These are phyloP conservation scores for Panicum miliaceum DNA, from an alignment of 176 grass and related monocot genomes.

Conservation along the genomic window DNA sequence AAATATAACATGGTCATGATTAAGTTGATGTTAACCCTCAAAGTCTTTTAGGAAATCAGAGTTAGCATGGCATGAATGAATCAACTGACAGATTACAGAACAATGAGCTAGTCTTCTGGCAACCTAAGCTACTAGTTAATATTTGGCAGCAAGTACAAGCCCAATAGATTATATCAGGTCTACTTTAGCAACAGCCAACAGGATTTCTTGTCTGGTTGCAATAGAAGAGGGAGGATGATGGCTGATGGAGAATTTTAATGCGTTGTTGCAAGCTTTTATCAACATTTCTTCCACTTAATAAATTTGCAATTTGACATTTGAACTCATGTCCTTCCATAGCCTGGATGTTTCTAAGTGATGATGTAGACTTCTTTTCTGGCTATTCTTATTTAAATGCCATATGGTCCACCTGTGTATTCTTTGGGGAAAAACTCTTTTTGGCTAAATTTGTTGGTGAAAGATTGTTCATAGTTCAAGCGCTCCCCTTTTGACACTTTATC, in stretches of 20 bases:
- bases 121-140: slow-evolving; percentile 29
- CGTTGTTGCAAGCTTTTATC: background rate
- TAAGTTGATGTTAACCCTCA: background rate
- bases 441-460: slow-evolving; percentile 23
- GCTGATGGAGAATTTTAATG: background rate
- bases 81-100: slow-evolving; percentile 12
- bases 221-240: background rate
- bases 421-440: background rate
- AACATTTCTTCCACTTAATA: slow-evolving; percentile 6
- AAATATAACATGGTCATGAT: background rate
- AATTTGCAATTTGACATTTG: slow-evolving; percentile 7
- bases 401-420: background rate
- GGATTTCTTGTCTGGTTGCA: background rate
- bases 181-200: slow-evolving; percentile 20
- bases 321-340: background rate
- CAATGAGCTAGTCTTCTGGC: slow-evolving; percentile 4
- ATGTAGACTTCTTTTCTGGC: background rate
- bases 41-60: background rate
- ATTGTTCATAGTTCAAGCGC: slow-evolving; percentile 7
- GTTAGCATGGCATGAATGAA: slow-evolving; percentile 13
- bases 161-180: slow-evolving; percentile 3
- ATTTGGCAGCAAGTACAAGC: slow-evolving; percentile 1
- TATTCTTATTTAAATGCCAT: background rate
- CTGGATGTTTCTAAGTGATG: slow-evolving; percentile 15
- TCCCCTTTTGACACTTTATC: slow-evolving; percentile 45